phyloP scores from a whole-genome alignment of 306 rosid species.

The Luffa aegyptiaca region DNA sequence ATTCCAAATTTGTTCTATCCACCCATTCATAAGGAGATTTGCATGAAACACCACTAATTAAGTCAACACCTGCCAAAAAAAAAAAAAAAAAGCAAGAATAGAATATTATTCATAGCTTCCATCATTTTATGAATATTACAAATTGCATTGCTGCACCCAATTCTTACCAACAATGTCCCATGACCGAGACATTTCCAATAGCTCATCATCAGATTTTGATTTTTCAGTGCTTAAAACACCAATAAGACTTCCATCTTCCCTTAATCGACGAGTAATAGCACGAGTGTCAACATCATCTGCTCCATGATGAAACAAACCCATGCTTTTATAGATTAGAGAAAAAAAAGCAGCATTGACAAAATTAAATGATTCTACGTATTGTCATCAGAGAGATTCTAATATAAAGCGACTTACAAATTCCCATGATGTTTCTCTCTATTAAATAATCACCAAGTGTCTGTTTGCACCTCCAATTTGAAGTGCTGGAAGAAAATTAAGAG shows the following conservation, averaged over 20 bases:
- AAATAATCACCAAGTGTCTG: conserved; percentile 66
- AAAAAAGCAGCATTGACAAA: not conserved
- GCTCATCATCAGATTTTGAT: conserved; percentile 71
- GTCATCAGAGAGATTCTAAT: not conserved
- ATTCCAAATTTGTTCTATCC: conserved; percentile 51
- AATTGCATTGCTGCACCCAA: not conserved
- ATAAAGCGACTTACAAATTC: conserved; percentile 59
- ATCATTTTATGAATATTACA: not conserved
- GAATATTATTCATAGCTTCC: conserved; percentile 3
- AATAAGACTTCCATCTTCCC: conserved; percentile 91
- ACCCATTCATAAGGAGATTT: conserved; percentile 74
- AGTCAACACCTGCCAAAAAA: conserved; percentile 59
- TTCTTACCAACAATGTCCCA: conserved; percentile 95
- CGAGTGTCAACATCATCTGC: conserved; percentile 95
- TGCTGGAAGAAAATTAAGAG: conserved; percentile 36
- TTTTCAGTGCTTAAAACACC: conserved; percentile 89
- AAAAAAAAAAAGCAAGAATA: conserved; percentile 7
- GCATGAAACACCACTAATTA: conserved; percentile 91
- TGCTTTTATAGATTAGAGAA: not conserved
- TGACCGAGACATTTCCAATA: conserved; percentile 62
- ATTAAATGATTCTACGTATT: not conserved
- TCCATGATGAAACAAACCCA: conserved; percentile 17
- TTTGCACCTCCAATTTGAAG: conserved; percentile 85
- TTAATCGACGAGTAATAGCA: conserved; percentile 81
- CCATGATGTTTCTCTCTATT: conserved; percentile 80